phyloP scores from a whole-genome alignment of 129 eudicot genomes.

The Lonicera japonica region DNA sequence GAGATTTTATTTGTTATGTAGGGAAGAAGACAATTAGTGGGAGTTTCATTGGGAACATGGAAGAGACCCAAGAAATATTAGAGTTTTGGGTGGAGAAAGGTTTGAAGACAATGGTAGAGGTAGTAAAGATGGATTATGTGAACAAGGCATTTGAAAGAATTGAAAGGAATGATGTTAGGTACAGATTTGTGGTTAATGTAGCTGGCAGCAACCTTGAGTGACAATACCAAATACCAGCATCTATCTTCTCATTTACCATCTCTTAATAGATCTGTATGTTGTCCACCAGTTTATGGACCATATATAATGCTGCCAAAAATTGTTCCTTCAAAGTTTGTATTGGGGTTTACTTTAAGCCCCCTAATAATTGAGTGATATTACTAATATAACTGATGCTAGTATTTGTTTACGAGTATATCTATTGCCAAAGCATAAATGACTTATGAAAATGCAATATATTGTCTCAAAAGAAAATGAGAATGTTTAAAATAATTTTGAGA shows the following conservation, averaged over 20 bases:
- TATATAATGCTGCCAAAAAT: no score
- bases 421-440: not conserved
- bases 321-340: no score
- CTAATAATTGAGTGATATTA: no score
- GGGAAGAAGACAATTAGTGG: conserved; percentile 43
- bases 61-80: conserved; percentile 44
- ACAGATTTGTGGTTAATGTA: conserved; percentile 55
- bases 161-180: conserved; percentile 55
- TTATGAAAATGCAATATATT: no score
- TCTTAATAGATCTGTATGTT: not conserved
- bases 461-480: not conserved
- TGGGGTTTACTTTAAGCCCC: no score
- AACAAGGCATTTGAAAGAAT: conserved; percentile 55
- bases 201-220: conserved; percentile 47
- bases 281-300: no score
- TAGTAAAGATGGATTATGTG: conserved; percentile 55
- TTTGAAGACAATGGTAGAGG: conserved; percentile 40
- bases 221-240: conserved; percentile 1
- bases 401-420: no score
- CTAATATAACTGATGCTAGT: no score
- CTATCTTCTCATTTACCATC: not conserved
- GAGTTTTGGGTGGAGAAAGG: conserved; percentile 51
- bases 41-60: conserved; percentile 53
- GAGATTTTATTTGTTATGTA: conserved; percentile 7
- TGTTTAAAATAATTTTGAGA: conserved; percentile 6